Percentiles rank a stretch among this genome's conserved stretches.
Conservation (phyloP, 2,329 filamentous ascomycete species). For the Monilinia vaccinii-corymbosi region DNA sequence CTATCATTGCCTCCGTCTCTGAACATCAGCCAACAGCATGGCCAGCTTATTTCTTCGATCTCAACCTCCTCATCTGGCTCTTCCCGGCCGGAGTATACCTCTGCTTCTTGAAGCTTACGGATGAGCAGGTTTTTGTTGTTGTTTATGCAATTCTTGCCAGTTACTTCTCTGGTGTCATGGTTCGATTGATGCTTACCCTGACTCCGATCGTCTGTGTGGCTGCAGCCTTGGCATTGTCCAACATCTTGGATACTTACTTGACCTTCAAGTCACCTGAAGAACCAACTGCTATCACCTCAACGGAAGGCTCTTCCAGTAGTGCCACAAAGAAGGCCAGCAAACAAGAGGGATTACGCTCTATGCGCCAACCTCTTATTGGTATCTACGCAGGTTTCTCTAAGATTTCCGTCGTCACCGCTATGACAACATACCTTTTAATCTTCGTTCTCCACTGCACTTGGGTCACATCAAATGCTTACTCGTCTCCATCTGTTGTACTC, state of each 20-base stretch:
- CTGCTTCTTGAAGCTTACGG: constrained; percentile 86
- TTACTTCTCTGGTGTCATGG: constrained; percentile 99
- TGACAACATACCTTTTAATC: constrained; percentile 74
- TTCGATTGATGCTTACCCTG: constrained; percentile 94
- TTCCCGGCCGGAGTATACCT: constrained; percentile 98
- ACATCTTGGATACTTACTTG: constrained; percentile 82
- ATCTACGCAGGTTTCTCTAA: constrained; percentile 79
- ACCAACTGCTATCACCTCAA: constrained; percentile 35
- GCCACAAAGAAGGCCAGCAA: constrained; percentile 43
- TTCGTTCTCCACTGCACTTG: constrained; percentile 98
- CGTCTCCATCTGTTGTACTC: constrained; percentile 91
- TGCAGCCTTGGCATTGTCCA: constrained; percentile 78
- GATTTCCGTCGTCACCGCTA: constrained; percentile 59
- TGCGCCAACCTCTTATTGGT: constrained; percentile 65
- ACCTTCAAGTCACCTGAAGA: constrained; percentile 52
- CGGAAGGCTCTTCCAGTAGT: constrained; percentile 30
- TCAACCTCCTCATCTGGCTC: constrained; percentile 97
- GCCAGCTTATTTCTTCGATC: constrained; percentile 98
- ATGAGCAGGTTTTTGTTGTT: constrained; percentile 96
- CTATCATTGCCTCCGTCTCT: constrained; percentile 98
- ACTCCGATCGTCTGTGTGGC: constrained; percentile 95
- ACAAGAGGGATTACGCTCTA: constrained; percentile 55
- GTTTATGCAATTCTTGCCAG: constrained; percentile 95
- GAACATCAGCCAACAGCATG: constrained; percentile 98
- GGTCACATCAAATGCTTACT: constrained; percentile 99